Evolutionary conservation across 257 asterid species (phyloP).

Genomic region (Solanum peruvianum): DNA sequence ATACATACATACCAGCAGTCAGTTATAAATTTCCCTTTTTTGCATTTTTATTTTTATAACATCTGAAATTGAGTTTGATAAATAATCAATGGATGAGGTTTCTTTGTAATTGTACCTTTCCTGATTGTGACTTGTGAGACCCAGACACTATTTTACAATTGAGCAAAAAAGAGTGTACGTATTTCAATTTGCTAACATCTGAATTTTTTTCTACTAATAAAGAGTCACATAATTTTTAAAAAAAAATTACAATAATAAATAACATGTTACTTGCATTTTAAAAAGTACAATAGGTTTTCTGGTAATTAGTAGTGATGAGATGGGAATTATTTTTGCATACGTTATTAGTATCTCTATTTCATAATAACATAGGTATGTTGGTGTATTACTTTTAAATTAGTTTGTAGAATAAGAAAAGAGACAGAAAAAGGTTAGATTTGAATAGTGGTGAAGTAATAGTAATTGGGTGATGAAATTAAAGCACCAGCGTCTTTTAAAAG

Average conservation of each 20-base stretch:
- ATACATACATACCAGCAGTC: background rate
- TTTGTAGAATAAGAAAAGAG: background rate
- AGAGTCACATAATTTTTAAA: background rate
- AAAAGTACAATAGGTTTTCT: too few species aligned
- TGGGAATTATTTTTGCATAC: background rate
- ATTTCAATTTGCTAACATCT: background rate
- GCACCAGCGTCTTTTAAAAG: conserved; percentile 22
- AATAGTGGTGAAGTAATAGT: background rate
- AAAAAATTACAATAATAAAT: background rate
- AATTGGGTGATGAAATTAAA: conserved; percentile 3
- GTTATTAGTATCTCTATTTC: too few species aligned
- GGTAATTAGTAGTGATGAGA: background rate
- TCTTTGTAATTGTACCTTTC: background rate
- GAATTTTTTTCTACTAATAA: too few species aligned
- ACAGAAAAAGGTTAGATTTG: background rate
- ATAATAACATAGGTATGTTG: background rate
- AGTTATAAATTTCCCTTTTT: background rate
- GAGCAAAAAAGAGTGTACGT: background rate
- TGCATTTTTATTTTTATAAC: background rate
- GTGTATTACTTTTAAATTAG: background rate
- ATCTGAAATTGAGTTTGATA: background rate
- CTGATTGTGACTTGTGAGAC: background rate
- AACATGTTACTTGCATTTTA: background rate
- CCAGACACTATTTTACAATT: too few species aligned
- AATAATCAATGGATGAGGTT: background rate